Base-by-base conservation (phyloP, 2,329 filamentous ascomycete species). In the Clonostachys sp. region DNA sequence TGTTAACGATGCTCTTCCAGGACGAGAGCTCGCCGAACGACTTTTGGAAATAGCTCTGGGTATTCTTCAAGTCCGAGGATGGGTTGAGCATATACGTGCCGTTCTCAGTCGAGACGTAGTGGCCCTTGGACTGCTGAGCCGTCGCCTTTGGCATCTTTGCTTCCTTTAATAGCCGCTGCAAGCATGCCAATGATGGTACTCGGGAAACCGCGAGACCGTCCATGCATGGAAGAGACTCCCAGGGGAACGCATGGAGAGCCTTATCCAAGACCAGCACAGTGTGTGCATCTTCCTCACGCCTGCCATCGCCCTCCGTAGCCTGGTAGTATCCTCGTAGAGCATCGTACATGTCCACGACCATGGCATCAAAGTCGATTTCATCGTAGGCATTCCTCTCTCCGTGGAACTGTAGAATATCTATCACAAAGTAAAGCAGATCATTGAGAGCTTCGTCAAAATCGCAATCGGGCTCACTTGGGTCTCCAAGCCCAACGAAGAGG, bases 381-480 rank as follows among this genome's bases (percentile, higher is more conserved):
- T 99, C 94, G 66, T 96, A 96, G 1, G 95, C 94, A 61, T 97
- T 99, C 43, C 84, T 81, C 68, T 99, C 95, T 14, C 94, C 94
- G 56, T 96, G 89, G 65, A 99, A 97, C 62, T 97, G 94, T 4
- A 99, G 75, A 45, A 97, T 91, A 58, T 99, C 94, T 6, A 99
- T 86, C 2, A 97, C 88, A 61, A 97, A 97, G 68, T 96, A 97
- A 5, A 99, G 78, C 30, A 99, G 72, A 62, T 99, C 94, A 55
- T 86, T 90, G n/a, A 99, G 71, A 1, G 86, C 83, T 58, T 97
- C 92, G 53, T 97, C 92, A 18, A 95, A 78, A 52, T 96, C 90
- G 49, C 73, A 69, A 8, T 84, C 81, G 2, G 84, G 79, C 8
- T 79, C 77, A 0, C 80, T 80, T 3, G 89, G 80, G 57, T 89